Conservation (phyloP, 2,329 filamentous ascomycete genomes). For the Colletotrichum sublineola region DNA sequence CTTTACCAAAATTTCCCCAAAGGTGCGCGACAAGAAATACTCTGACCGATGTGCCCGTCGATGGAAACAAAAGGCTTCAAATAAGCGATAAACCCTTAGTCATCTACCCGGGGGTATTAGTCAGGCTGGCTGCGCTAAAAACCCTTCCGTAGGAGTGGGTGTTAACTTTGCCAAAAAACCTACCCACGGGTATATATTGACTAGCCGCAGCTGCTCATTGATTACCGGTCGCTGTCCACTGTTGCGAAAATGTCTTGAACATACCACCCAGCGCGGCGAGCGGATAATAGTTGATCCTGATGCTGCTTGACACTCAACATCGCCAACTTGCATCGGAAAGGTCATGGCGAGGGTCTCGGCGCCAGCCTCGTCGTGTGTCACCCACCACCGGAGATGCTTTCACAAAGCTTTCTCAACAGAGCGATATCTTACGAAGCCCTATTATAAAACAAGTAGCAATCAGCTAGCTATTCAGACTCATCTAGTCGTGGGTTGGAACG, state of each 20-base stretch:
- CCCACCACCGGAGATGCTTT: too few species aligned
- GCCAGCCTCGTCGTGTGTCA: background rate
- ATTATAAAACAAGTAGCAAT: too few species aligned
- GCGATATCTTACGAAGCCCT: too few species aligned
- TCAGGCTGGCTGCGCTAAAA: too few species aligned
- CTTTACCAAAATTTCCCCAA: background rate
- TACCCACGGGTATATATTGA: too few species aligned
- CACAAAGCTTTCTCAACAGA: background rate
- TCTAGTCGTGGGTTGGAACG: too few species aligned
- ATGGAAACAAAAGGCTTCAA: background rate
- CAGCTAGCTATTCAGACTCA: background rate
- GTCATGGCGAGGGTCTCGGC: conserved; percentile 7
- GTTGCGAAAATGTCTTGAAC: background rate
- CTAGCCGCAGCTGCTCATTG: background rate
- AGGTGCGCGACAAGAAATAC: background rate
- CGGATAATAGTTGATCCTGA: conserved; percentile 1
- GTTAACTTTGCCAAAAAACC: too few species aligned
- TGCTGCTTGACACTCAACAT: background rate
- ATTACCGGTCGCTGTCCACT: background rate
- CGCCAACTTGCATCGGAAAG: background rate
- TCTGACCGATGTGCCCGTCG: too few species aligned
- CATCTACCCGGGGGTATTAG: too few species aligned
- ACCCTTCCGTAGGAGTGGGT: too few species aligned
- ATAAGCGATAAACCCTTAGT: background rate
- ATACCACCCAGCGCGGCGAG: background rate